Conservation (phyloP, 208 protist species). For the Trypanosoma melophagium region DNA sequence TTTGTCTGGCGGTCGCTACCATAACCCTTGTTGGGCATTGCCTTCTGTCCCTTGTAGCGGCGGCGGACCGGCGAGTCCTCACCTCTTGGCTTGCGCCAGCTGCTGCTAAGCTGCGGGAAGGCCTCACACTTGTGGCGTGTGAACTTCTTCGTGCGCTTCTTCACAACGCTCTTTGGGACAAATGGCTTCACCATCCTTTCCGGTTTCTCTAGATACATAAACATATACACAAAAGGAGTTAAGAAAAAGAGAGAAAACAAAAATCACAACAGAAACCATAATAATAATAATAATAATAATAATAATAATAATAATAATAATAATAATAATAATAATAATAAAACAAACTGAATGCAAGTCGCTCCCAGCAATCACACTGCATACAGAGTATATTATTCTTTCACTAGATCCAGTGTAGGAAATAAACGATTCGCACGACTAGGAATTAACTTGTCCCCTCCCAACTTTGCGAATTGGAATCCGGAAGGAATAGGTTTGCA, state of each 20-base stretch:
- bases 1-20: constrained; percentile 96
- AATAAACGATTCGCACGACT: constrained; percentile 23
- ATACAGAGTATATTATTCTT: no score
- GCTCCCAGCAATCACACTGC: no score
- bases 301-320: no score
- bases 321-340: no score
- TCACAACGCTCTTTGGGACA: constrained; percentile 92
- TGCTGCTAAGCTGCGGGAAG: constrained; percentile 92
- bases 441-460: constrained; percentile 5
- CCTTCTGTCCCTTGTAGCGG: constrained; percentile 96
- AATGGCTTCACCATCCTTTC: constrained; percentile 92
- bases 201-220: constrained; percentile 17
- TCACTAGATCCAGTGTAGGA: neutral
- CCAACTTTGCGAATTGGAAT: no score
- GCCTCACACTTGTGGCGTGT: constrained; percentile 94
- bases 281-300: neutral
- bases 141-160: constrained; percentile 98
- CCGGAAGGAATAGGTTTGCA: no score
- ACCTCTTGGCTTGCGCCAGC: constrained; percentile 98
- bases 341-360: no score
- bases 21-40: constrained; percentile 98
- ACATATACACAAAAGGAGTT: constrained; percentile 17
- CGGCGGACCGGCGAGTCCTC: constrained; percentile 98
- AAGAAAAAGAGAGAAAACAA: constrained; percentile 5
- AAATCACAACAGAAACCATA: constrained; percentile 2